These are phyloP conservation scores for Parietaria judaica DNA, from an alignment of 306 rosid genomes.

Conservation along the genomic window DNA sequence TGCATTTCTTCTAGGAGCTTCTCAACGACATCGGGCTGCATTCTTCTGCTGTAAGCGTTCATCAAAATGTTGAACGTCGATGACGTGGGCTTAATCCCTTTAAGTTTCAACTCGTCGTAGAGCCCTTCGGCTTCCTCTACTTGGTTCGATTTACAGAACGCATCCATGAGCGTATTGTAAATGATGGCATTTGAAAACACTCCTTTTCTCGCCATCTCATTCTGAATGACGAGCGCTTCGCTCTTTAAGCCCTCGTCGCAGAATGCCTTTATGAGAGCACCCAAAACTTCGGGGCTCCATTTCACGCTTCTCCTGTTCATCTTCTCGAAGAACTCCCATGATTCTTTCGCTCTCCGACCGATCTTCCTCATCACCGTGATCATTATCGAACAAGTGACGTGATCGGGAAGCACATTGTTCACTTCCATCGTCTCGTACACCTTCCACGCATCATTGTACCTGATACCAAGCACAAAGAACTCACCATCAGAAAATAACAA, in stretches of 20 bases:
- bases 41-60: constrained; percentile 73
- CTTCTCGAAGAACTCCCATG: constrained; percentile 80
- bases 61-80: constrained; percentile 64
- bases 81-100: constrained; percentile 60
- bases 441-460: constrained; percentile 74
- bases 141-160: constrained; percentile 53
- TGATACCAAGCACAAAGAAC: constrained; percentile 18
- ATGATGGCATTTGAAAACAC: constrained; percentile 54
- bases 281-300: constrained; percentile 75
- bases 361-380: constrained; percentile 57
- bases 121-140: constrained; percentile 92
- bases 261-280: constrained; percentile 66
- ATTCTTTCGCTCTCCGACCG: constrained; percentile 69
- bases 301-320: constrained; percentile 76
- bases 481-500: constrained; percentile 19
- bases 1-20: constrained; percentile 73
- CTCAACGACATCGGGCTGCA: constrained; percentile 79
- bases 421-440: constrained; percentile 67
- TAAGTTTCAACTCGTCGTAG: constrained; percentile 66
- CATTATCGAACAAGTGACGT: constrained; percentile 76
- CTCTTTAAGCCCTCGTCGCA: constrained; percentile 71
- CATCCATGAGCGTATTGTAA: constrained; percentile 70
- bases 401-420: constrained; percentile 56
- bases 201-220: constrained; percentile 72
- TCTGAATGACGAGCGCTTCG: constrained; percentile 71